Conservation (phyloP, 2,329 filamentous ascomycete genomes). For the Alternaria burnsii region DNA sequence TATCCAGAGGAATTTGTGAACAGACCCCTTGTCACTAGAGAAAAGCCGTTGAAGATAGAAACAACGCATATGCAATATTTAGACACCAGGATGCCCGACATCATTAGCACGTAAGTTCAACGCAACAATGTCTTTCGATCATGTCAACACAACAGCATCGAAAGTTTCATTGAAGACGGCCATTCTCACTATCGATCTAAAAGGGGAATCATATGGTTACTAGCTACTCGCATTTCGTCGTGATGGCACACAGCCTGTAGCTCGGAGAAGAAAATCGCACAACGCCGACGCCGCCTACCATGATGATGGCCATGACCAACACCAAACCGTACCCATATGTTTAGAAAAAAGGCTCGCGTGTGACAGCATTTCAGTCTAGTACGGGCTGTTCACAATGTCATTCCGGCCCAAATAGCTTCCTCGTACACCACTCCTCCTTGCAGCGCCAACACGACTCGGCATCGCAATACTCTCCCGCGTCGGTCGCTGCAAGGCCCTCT, state of each 20-base stretch:
- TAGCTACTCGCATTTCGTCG: slow-evolving; percentile 4
- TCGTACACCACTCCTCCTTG: slow-evolving; percentile 49
- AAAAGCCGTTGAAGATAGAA: no score
- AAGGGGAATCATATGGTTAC: slow-evolving; percentile 3
- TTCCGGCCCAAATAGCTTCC: slow-evolving; percentile 79
- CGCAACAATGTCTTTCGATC: neutral
- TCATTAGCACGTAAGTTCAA: neutral
- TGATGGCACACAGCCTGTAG: neutral
- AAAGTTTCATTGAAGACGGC: neutral
- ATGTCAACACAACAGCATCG: neutral
- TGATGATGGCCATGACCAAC: neutral
- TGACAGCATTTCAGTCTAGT: slow-evolving; percentile 49
- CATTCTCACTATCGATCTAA: slow-evolving; percentile 2
- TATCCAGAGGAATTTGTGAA: no score
- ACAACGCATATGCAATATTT: no score
- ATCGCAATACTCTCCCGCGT: slow-evolving; percentile 91
- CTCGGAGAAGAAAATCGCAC: neutral
- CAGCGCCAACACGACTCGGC: slow-evolving; percentile 58
- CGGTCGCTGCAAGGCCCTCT: slow-evolving; percentile 82
- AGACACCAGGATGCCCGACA: no score
- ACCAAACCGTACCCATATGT: neutral
- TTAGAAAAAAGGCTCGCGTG: neutral
- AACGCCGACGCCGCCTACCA: slow-evolving; percentile 1
- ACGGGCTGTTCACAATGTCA: slow-evolving; percentile 82
- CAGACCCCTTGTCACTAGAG: no score